These are phyloP conservation scores for Gossypium aridum DNA, from an alignment of 441 rosid species.

Conservation along the genomic window DNA sequence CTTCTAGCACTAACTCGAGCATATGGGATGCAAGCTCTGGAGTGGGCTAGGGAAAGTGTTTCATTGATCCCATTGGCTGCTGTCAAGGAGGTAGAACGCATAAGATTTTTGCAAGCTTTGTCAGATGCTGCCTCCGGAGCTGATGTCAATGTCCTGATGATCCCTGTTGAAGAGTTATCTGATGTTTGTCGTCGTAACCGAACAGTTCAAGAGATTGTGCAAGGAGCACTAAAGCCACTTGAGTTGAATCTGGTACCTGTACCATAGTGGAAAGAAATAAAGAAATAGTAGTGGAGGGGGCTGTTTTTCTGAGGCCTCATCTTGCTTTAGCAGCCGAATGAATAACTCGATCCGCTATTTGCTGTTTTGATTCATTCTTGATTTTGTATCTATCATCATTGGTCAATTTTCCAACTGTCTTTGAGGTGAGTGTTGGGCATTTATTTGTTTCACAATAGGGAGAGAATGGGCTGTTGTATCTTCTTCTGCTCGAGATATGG, in stretches of 20 bases:
- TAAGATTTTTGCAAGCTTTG: constrained; percentile 64
- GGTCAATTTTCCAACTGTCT: background rate
- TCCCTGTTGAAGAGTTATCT: constrained; percentile 73
- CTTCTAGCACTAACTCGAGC: constrained; percentile 71
- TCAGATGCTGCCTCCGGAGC: constrained; percentile 72
- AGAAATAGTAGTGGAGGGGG: constrained; percentile 2
- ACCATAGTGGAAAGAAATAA: constrained; percentile 29
- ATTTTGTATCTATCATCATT: background rate
- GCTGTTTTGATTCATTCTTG: background rate
- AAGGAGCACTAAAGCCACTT: constrained; percentile 80
- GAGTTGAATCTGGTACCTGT: constrained; percentile 57
- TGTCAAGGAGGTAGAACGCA: constrained; percentile 61
- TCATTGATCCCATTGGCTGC: constrained; percentile 74
- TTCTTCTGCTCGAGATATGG: background rate
- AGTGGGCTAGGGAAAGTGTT: constrained; percentile 71
- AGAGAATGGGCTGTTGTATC: background rate
- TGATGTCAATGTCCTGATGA: constrained; percentile 54
- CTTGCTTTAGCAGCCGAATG: background rate
- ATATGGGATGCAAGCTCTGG: constrained; percentile 55
- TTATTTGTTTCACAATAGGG: background rate
- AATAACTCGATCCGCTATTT: background rate
- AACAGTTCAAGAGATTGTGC: constrained; percentile 90
- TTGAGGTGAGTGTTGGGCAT: background rate
- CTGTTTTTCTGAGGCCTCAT: constrained; percentile 21
- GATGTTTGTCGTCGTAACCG: constrained; percentile 89